A percentile compares a stretch with the other conserved stretches of the same genome.
phyloP scores from a whole-genome alignment of 1,284 basidiomycete species.

The Peniophora sp. region DNA sequence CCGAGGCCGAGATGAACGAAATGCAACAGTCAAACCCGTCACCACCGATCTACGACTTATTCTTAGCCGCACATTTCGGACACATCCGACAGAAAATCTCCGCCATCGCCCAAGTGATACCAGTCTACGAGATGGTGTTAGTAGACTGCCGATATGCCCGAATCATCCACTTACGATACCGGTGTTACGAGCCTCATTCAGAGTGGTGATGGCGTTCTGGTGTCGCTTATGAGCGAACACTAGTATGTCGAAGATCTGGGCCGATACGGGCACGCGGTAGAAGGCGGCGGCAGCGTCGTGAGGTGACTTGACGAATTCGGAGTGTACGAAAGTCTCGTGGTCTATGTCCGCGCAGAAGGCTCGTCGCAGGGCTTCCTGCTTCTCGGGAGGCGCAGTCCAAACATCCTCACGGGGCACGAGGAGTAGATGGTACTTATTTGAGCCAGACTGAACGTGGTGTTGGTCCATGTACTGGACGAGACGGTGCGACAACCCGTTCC shows the following conservation, averaged over 20 bases:
- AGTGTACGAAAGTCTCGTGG: slow-evolving; percentile 13
- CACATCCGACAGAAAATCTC: slow-evolving; percentile 59
- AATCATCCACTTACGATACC: slow-evolving; percentile 45
- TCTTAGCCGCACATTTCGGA: slow-evolving; percentile 41
- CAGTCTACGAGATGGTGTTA: slow-evolving; percentile 33
- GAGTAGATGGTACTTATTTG: slow-evolving; percentile 47
- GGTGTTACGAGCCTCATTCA: slow-evolving; percentile 45
- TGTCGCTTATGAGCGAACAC: slow-evolving; percentile 59
- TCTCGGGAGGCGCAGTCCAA: slow-evolving; percentile 39
- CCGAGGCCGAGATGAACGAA: no score
- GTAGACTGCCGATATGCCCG: neutral
- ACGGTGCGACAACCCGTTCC: slow-evolving; percentile 34
- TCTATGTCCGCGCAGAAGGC: slow-evolving; percentile 38
- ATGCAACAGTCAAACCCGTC: no score
- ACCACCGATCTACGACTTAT: slow-evolving; percentile 4
- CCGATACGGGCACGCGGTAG: slow-evolving; percentile 55
- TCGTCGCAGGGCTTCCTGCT: slow-evolving; percentile 37
- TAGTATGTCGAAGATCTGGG: slow-evolving; percentile 61
- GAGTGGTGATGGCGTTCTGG: slow-evolving; percentile 41
- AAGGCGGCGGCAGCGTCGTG: slow-evolving; percentile 29
- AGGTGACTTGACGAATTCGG: slow-evolving; percentile 9
- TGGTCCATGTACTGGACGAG: slow-evolving; percentile 27
- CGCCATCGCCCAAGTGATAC: slow-evolving; percentile 67
- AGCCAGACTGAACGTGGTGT: slow-evolving; percentile 56
- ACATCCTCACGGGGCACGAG: slow-evolving; percentile 54